A percentile compares a stretch with the other conserved stretches of the same genome.
phyloP scores from a whole-genome alignment of 2,329 filamentous ascomycete genomes.

The Arthrocladium fulminans region DNA sequence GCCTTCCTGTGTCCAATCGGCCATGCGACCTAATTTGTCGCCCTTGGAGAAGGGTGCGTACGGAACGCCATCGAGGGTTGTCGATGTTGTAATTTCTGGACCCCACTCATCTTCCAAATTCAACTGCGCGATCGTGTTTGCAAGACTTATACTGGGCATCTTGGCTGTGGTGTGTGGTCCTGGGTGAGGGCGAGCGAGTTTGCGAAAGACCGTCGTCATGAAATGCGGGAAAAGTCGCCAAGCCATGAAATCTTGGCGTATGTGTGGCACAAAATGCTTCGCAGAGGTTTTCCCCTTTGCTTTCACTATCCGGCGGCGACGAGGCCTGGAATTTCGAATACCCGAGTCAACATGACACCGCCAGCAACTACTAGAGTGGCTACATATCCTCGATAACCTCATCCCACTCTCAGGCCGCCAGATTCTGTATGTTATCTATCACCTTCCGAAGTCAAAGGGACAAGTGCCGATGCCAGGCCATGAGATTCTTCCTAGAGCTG shows the following conservation, averaged over 20 bases:
- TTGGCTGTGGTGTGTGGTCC: conserved; percentile 13
- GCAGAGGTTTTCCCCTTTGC: too few species aligned
- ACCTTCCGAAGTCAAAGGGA: background rate
- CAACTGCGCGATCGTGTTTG: conserved; percentile 61
- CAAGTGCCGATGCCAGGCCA: background rate
- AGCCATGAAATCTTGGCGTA: conserved; percentile 6
- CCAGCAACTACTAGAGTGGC: background rate
- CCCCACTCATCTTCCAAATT: conserved; percentile 79
- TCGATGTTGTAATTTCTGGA: conserved; percentile 70
- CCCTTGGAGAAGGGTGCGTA: conserved; percentile 98
- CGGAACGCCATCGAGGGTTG: conserved; percentile 85
- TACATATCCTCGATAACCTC: background rate
- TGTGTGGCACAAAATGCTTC: too few species aligned
- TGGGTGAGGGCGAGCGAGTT: background rate
- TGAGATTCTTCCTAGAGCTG: background rate
- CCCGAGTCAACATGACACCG: background rate
- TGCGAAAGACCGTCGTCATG: background rate
- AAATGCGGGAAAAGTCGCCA: background rate
- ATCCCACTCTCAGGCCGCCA: background rate
- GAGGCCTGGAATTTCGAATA: background rate
- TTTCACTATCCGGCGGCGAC: background rate
- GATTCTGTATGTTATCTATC: conserved; percentile 1
- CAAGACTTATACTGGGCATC: conserved; percentile 49
- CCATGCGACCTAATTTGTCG: conserved; percentile 98
- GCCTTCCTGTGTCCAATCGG: conserved; percentile 89